Conservation (phyloP, 805 yeast genomes). For the Candida argentea region DNA sequence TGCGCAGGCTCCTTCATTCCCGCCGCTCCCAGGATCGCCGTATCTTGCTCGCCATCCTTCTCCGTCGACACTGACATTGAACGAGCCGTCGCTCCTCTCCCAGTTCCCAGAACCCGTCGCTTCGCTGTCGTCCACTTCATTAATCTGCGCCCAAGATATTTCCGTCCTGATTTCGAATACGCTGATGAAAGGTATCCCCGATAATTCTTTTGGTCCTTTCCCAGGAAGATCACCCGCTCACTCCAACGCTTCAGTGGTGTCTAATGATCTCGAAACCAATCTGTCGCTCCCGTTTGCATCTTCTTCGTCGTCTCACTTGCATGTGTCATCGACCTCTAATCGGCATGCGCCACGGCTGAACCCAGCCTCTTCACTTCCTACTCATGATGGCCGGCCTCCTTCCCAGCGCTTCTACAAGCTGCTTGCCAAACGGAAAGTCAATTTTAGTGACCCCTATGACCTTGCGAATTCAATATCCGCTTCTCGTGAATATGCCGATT, state of each 20-base stretch:
- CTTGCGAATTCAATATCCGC: background rate
- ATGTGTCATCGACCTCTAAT: background rate
- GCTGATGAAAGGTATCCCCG: background rate
- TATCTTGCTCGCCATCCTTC: constrained; percentile 1
- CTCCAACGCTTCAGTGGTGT: background rate
- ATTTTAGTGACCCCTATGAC: constrained; percentile 1
- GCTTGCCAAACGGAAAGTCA: constrained; percentile 3
- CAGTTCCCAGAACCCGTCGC: background rate
- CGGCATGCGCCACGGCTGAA: background rate
- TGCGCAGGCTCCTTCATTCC: background rate
- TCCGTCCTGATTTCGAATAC: background rate
- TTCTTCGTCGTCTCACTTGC: no score
- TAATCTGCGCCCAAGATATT: no score
- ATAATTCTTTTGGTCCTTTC: background rate
- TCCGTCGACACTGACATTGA: background rate
- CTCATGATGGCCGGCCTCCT: no score
- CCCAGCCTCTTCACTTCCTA: no score
- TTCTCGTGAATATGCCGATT: background rate
- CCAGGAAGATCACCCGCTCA: no score
- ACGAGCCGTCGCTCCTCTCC: background rate
- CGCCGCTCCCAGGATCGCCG: no score
- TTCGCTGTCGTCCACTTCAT: background rate
- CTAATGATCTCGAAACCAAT: no score
- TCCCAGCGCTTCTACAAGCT: background rate
- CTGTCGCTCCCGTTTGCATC: no score